Conservation (phyloP, 805 yeast genomes). For the Candida pseudofarinosa region DNA sequence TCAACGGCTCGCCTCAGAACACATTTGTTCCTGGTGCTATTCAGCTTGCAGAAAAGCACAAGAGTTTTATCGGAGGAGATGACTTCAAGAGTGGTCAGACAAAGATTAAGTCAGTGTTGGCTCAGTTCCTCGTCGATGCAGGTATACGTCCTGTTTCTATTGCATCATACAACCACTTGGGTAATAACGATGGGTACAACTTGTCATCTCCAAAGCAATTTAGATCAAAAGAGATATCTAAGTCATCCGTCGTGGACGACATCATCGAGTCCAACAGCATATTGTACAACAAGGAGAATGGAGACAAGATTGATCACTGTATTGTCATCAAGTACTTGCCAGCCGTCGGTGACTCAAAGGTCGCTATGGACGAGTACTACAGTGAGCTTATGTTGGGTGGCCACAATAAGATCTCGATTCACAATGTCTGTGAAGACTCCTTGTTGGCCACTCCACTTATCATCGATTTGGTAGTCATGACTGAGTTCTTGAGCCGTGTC, state of each 20-base stretch:
- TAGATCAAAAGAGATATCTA: conserved; percentile 92
- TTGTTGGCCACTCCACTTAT: conserved; percentile 91
- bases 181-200: conserved; percentile 94
- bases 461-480: conserved; percentile 83
- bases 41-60: conserved; percentile 76
- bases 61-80: conserved; percentile 88
- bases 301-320: conserved; percentile 83
- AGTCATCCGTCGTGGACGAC: conserved; percentile 90
- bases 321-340: conserved; percentile 91
- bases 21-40: conserved; percentile 95
- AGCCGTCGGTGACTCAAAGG: conserved; percentile 95
- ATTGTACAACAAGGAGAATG: conserved; percentile 74
- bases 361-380: conserved; percentile 98
- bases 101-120: conserved; percentile 90
- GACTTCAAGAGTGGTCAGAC: conserved; percentile 98
- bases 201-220: conserved; percentile 89
- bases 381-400: conserved; percentile 97
- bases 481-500: conserved; percentile 88
- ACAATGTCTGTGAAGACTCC: conserved; percentile 95
- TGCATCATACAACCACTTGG: conserved; percentile 94
- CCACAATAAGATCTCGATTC: conserved; percentile 89
- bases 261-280: conserved; percentile 84
- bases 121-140: conserved; percentile 94
- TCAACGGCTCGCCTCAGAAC: conserved; percentile 96
- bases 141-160: conserved; percentile 93